phyloP scores from a whole-genome alignment of 2,329 filamentous ascomycete species.

The Pseudogymnoascus sp. region DNA sequence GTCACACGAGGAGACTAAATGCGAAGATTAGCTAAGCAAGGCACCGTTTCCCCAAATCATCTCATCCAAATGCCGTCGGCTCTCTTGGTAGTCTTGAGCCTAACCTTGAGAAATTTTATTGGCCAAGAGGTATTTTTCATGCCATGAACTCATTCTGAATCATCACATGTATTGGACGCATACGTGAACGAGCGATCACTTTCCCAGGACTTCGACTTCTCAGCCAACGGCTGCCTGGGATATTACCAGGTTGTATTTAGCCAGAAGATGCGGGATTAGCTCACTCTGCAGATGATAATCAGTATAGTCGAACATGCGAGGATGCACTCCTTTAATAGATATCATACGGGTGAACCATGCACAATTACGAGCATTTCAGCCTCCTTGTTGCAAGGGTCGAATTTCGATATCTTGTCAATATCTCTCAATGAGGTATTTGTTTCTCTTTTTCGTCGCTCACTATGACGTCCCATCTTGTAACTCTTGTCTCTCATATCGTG shows the following conservation, averaged over 20 bases:
- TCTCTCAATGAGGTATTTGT: constrained; percentile 5
- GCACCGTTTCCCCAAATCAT: constrained; percentile 1
- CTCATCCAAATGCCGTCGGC: background rate
- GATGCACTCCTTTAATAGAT: background rate
- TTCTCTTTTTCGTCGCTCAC: background rate
- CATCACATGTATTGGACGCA: background rate
- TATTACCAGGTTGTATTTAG: background rate
- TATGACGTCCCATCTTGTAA: background rate
- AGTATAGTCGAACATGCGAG: background rate
- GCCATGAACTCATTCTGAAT: constrained; percentile 7
- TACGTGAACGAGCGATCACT: background rate
- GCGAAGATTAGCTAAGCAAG: background rate
- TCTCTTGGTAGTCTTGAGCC: background rate
- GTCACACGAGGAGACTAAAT: background rate
- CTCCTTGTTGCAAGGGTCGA: background rate
- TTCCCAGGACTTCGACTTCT: background rate
- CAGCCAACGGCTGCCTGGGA: background rate
- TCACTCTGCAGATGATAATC: background rate
- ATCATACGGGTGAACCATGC: background rate
- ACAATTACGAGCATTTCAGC: background rate
- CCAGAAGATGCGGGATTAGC: background rate
- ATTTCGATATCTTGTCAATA: background rate
- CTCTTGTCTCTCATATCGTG: background rate
- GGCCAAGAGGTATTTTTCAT: background rate
- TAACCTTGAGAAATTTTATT: background rate